Conservation (phyloP, 805 yeast species). For the Myxozyma udenii region DNA sequence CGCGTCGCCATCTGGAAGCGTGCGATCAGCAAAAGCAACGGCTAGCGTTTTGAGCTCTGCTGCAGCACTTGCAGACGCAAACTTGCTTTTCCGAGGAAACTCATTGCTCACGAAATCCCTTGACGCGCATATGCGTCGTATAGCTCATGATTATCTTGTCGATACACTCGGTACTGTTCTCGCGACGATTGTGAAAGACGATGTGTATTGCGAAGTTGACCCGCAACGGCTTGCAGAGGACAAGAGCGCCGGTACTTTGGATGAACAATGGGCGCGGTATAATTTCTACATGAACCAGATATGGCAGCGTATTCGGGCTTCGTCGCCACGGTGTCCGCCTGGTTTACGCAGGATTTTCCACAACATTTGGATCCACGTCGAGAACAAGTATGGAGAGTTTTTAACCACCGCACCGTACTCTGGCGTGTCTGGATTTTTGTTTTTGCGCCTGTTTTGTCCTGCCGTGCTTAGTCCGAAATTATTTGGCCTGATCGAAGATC, state of each 20-base stretch:
- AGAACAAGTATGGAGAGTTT: constrained; percentile 27
- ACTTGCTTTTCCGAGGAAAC: constrained; percentile 77
- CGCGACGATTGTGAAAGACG: constrained; percentile 48
- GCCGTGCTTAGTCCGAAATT: constrained; percentile 87
- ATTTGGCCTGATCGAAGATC: constrained; percentile 66
- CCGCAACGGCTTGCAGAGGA: constrained; percentile 53
- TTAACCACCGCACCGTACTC: constrained; percentile 48
- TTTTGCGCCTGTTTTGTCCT: constrained; percentile 83
- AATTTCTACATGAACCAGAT: constrained; percentile 38
- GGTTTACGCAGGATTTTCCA: constrained; percentile 63
- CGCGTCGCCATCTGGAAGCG: constrained; percentile 11
- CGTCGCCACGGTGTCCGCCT: constrained; percentile 72
- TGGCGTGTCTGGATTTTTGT: constrained; percentile 78
- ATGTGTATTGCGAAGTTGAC: constrained; percentile 72
- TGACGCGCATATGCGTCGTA: constrained; percentile 69
- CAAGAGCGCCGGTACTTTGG: constrained; percentile 32
- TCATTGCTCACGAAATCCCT: constrained; percentile 77
- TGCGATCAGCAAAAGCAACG: background rate
- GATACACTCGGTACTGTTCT: constrained; percentile 70
- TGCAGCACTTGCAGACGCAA: constrained; percentile 39
- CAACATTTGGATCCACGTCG: constrained; percentile 61
- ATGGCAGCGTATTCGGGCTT: constrained; percentile 63
- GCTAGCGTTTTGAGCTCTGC: background rate
- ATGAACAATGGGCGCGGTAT: constrained; percentile 30
- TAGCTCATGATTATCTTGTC: constrained; percentile 77